phyloP scores from a whole-genome alignment of 805 yeast species.

The Kodamaea fukazawae region DNA sequence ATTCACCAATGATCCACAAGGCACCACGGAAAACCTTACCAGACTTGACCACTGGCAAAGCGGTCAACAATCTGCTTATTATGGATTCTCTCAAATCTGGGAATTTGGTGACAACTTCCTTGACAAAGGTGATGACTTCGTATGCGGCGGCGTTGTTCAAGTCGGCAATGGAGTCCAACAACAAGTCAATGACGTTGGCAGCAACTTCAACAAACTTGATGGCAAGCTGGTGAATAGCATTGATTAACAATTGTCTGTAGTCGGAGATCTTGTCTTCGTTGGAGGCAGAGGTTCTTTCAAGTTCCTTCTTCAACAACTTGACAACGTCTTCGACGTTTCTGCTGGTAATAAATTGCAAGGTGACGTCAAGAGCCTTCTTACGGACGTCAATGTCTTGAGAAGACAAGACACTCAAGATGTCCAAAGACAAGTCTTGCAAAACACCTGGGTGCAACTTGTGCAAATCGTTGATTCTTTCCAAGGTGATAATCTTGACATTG shows the following conservation, averaged over 20 bases:
- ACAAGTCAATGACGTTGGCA: conserved; percentile 80
- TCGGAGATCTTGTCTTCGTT: conserved; percentile 80
- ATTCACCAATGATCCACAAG: conserved; percentile 95
- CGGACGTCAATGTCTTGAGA: conserved; percentile 91
- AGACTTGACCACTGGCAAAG: conserved; percentile 68
- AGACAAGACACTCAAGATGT: conserved; percentile 79
- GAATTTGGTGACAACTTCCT: conserved; percentile 90
- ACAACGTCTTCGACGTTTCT: conserved; percentile 94
- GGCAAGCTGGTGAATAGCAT: conserved; percentile 87
- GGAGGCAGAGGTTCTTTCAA: conserved; percentile 65
- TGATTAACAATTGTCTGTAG: conserved; percentile 84
- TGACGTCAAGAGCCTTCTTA: conserved; percentile 77
- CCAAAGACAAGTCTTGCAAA: conserved; percentile 79
- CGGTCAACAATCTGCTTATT: conserved; percentile 55
- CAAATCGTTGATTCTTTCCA: conserved; percentile 79
- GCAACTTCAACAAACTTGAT: conserved; percentile 88
- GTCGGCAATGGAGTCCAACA: conserved; percentile 83
- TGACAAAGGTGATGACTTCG: conserved; percentile 87
- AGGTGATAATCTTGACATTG: conserved; percentile 88
- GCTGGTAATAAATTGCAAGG: conserved; percentile 74
- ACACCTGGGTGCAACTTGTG: conserved; percentile 75
- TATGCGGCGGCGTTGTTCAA: conserved; percentile 81
- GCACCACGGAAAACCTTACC: conserved; percentile 93
- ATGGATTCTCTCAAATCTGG: conserved; percentile 72
- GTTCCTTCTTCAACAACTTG: conserved; percentile 86